Evolutionary conservation across 2,329 filamentous ascomycete species (phyloP).

Genomic region (Stenocarpella maydis): DNA sequence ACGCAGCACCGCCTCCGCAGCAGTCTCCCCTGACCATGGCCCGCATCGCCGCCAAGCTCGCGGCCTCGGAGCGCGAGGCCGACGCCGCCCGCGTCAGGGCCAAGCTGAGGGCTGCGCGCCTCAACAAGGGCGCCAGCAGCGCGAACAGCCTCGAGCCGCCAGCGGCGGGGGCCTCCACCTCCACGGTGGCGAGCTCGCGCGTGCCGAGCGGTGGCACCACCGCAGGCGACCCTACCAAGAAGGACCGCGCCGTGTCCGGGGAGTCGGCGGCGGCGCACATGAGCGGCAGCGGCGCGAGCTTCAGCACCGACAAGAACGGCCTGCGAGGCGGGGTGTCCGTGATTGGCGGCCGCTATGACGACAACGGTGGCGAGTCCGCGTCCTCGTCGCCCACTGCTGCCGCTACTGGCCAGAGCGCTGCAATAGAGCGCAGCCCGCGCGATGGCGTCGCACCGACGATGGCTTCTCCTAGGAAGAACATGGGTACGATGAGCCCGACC

Average conservation of each 20-base stretch:
- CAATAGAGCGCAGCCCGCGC: constrained; percentile 1
- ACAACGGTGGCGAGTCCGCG: background rate
- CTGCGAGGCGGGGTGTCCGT: constrained; percentile 3
- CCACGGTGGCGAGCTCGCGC: constrained; percentile 28
- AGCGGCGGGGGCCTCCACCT: constrained; percentile 33
- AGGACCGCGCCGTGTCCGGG: constrained; percentile 14
- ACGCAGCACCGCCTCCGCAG: constrained; percentile 49
- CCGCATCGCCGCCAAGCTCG: constrained; percentile 69
- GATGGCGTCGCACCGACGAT: background rate
- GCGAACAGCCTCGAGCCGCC: constrained; percentile 38
- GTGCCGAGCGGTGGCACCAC: constrained; percentile 14
- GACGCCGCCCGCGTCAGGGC: constrained; percentile 70
- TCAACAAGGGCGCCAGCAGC: constrained; percentile 41
- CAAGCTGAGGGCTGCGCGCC: constrained; percentile 65
- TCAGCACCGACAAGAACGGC: constrained; percentile 29
- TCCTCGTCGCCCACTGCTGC: background rate
- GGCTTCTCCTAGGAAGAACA: background rate
- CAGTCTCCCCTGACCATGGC: constrained; percentile 69
- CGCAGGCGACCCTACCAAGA: constrained; percentile 30
- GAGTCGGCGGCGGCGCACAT: constrained; percentile 11
- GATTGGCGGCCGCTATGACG: background rate
- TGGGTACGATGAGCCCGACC: constrained; percentile 36
- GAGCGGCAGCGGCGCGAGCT: constrained; percentile 24
- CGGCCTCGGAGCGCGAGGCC: constrained; percentile 69
- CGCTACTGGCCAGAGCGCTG: background rate